Conservation (phyloP, 1,139 yeast genomes). For the Hyphopichia khmerensis region DNA sequence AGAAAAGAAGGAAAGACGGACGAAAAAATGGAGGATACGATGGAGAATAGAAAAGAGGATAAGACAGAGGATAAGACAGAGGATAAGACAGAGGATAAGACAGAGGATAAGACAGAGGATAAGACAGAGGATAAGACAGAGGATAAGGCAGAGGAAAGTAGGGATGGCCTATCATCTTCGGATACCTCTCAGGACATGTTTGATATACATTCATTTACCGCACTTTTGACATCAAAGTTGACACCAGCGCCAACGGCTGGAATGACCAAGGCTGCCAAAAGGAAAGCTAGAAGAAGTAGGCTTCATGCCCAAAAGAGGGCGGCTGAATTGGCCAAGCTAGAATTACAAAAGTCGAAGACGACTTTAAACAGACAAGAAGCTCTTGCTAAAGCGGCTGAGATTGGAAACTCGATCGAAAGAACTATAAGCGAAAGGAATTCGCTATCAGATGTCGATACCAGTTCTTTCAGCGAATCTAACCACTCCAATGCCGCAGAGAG, state of each 20-base stretch:
- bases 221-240: slow-evolving; percentile 23
- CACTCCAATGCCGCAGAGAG: neutral
- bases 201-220: slow-evolving; percentile 30
- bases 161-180: neutral
- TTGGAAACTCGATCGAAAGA: neutral
- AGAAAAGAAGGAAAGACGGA: too few species aligned
- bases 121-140: too few species aligned
- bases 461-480: neutral
- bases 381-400: too few species aligned
- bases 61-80: too few species aligned
- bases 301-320: neutral
- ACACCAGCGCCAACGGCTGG: slow-evolving; percentile 4
- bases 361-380: too few species aligned
- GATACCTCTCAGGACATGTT: slow-evolving; percentile 7
- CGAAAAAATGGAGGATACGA: too few species aligned
- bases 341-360: neutral
- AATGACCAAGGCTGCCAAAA: slow-evolving; percentile 1
- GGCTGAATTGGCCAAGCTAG: neutral
- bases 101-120: too few species aligned
- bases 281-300: slow-evolving; percentile 1
- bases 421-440: neutral
- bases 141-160: too few species aligned
- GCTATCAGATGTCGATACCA: neutral
- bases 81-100: too few species aligned
- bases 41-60: too few species aligned